Evolutionary conservation across 805 yeast species (phyloP), one percentile per base, ranked within the genome.

Genomic region (Kockiozyma suomiensis): DNA sequence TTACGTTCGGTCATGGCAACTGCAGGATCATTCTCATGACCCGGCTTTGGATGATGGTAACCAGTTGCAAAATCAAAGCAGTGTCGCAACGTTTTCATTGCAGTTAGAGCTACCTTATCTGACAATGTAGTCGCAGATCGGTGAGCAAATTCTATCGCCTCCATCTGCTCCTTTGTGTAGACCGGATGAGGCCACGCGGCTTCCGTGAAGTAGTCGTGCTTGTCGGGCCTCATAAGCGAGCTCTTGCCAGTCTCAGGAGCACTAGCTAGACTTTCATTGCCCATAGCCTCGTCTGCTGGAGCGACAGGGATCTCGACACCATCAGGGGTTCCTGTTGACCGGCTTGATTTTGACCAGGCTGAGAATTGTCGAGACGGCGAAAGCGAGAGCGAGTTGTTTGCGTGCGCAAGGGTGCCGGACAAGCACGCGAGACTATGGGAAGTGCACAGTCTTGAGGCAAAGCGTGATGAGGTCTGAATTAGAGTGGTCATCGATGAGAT

Each of bases 51-150:
- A 65, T 85, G 86, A 56, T 75, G 79, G 73, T 86, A 86, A 2
- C 89, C 88, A 0, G 91, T 85, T 51, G 78, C 80, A 19, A 79
- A 70, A 70, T 86, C 90, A 70, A 86, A 86, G n/a, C 76, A 59
- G 3, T 73, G 65, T 60, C 90, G 74, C 55, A 81, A 74, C 43
- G 74, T 64, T 59, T 69, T 70, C 69, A 85, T 79, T 30, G 81
- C 77, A 6, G 73, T 65, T 61, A 72, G 78, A 7, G 90, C 88
- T 17, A 84, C 68, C 54, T 73, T 75, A 68, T 86, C 91, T 23
- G 84, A 74, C 17, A 75, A 33, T 0, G 79, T 73, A 26, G 64
- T 59, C 0, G 88, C 85, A 2, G 69, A 70, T 38, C 87, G 73
- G 71, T 86, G 91, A 38, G 80, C 82, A 53, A 75, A 75, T 43